Conservation (phyloP, 1,284 basidiomycete species). For the Jaminaea rosea region DNA sequence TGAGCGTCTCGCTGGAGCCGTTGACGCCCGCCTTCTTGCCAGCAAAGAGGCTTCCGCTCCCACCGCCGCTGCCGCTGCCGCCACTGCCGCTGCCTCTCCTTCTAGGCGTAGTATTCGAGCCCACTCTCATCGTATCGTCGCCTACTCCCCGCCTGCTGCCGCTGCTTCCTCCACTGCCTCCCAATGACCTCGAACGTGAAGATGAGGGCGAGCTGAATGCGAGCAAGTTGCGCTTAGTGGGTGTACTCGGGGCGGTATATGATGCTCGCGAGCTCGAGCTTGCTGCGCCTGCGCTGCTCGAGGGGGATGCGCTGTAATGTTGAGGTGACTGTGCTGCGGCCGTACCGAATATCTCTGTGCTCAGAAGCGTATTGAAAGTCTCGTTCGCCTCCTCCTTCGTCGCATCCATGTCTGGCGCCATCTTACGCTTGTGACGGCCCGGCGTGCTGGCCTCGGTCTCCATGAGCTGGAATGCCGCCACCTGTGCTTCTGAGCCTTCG, state of each 20-base stretch:
- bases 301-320: not conserved
- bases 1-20: constrained; percentile 24
- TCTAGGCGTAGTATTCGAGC: constrained; percentile 8
- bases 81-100: not conserved
- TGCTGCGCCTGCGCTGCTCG: not conserved
- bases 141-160: not conserved
- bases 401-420: constrained; percentile 33
- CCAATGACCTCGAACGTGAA: constrained; percentile 10
- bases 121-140: constrained; percentile 1
- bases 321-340: constrained; percentile 3
- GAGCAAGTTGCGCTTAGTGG: constrained; percentile 51
- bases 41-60: constrained; percentile 21
- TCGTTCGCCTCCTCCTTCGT: constrained; percentile 52
- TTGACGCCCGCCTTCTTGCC: constrained; percentile 4
- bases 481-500: constrained; percentile 51
- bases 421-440: constrained; percentile 31
- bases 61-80: not conserved
- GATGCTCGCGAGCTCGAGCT: not conserved
- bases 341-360: constrained; percentile 52
- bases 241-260: constrained; percentile 18
- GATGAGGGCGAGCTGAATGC: constrained; percentile 38
- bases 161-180: constrained; percentile 16
- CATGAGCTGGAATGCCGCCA: constrained; percentile 51
- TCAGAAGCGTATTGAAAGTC: constrained; percentile 53
- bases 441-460: constrained; percentile 45